These are phyloP conservation scores for Verticillium nubilum DNA, from an alignment of 2,329 filamentous ascomycete species.

Conservation along the genomic window DNA sequence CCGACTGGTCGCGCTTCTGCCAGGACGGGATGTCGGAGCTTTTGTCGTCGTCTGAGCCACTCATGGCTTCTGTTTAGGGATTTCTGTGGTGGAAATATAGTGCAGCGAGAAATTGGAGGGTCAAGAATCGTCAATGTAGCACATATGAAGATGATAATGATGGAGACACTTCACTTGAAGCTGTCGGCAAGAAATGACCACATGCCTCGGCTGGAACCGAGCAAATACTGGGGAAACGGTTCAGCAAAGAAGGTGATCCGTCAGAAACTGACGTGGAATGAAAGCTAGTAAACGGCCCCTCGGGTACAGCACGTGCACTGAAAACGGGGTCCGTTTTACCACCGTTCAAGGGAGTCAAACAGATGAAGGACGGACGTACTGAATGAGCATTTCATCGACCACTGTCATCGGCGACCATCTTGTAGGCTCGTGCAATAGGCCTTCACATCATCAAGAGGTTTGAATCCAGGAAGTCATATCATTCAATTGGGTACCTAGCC, in stretches of 20 bases:
- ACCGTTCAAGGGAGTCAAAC: not conserved
- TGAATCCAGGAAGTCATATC: not conserved
- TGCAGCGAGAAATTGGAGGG: too few species aligned
- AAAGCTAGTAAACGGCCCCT: not conserved
- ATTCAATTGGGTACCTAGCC: not conserved
- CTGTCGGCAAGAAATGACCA: slow-evolving; percentile 5
- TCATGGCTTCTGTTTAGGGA: slow-evolving; percentile 16
- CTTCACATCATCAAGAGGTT: not conserved
- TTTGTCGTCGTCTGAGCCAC: slow-evolving; percentile 21
- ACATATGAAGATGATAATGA: not conserved
- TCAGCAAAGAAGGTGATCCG: slow-evolving; percentile 1
- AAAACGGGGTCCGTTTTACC: not conserved
- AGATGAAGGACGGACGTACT: not conserved
- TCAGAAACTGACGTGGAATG: not conserved
- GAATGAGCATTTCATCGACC: not conserved
- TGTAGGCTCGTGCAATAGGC: not conserved
- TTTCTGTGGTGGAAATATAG: too few species aligned
- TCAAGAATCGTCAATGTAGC: not conserved
- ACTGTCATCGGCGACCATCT: not conserved
- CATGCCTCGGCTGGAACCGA: slow-evolving; percentile 12
- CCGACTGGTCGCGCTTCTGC: slow-evolving; percentile 18
- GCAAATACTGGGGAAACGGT: not conserved
- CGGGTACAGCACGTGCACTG: not conserved
- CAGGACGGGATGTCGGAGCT: slow-evolving; percentile 22
- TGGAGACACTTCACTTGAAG: not conserved